A percentile compares a stretch with the other conserved stretches of the same genome.
Conservation (phyloP, 352 stramenopile species). For the Phytophthora aleatoria region DNA sequence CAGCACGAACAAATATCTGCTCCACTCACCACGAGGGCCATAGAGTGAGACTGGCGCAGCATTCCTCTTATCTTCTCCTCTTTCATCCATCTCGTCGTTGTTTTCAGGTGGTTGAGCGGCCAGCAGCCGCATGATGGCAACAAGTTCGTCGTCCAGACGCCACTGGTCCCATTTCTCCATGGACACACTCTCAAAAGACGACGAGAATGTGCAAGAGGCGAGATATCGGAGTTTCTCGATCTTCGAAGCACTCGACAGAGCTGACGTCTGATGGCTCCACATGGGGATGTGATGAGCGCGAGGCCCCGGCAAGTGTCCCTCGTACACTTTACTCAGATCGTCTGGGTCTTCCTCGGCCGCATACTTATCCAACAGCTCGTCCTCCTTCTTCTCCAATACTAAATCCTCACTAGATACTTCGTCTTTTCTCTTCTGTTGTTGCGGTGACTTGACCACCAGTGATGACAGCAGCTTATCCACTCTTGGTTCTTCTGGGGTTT, state of each 20-base stretch:
- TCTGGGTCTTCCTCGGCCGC: slow-evolving; percentile 63
- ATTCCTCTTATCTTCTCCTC: neutral
- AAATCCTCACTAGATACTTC: neutral
- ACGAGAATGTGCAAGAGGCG: slow-evolving; percentile 48
- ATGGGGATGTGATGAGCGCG: neutral
- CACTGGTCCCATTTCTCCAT: slow-evolving; percentile 57
- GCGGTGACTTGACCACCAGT: slow-evolving; percentile 1
- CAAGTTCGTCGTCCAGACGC: slow-evolving; percentile 43
- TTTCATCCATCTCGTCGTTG: neutral
- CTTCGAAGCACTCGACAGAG: slow-evolving; percentile 1
- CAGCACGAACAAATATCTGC: slow-evolving; percentile 58
- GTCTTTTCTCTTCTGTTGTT: slow-evolving; percentile 5
- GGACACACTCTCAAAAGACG: slow-evolving; percentile 49
- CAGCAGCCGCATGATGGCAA: slow-evolving; percentile 37
- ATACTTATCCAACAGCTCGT: slow-evolving; percentile 41
- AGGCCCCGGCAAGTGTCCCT: slow-evolving; percentile 37
- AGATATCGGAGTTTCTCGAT: slow-evolving; percentile 45
- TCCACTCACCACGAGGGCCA: slow-evolving; percentile 53
- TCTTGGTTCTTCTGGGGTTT: slow-evolving; percentile 20
- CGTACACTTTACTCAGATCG: slow-evolving; percentile 65
- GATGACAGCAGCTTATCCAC: slow-evolving; percentile 35
- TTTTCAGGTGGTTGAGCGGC: slow-evolving; percentile 11
- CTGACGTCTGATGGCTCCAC: slow-evolving; percentile 8
- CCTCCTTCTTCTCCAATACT: neutral
- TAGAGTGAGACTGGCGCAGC: slow-evolving; percentile 22